Evolutionary conservation across 495 filamentous ascomycete species (phyloP).

Genomic region (Talaromyces ruber): DNA sequence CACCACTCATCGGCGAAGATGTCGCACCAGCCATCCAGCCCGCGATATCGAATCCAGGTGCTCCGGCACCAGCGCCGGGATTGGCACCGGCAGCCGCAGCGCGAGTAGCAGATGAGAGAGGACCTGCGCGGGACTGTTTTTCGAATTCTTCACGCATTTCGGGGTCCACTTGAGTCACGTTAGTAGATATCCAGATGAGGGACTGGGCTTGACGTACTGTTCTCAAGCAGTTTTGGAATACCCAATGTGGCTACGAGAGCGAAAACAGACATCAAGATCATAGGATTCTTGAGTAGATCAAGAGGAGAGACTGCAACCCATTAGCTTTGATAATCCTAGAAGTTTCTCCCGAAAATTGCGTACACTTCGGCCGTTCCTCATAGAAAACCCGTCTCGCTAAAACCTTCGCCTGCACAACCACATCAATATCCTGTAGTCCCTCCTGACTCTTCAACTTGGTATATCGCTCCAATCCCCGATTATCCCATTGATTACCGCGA

Average conservation of each 20-base stretch:
- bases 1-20: conserved; percentile 16
- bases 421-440: conserved; percentile 14
- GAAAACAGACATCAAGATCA: conserved; percentile 84
- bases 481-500: conserved; percentile 79
- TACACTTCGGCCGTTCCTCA: conserved; percentile 63
- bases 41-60: conserved; percentile 79
- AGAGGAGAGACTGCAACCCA: conserved; percentile 43
- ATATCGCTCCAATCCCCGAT: conserved; percentile 58
- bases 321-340: not conserved
- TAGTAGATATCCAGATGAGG: not conserved
- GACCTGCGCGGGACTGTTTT: conserved; percentile 70
- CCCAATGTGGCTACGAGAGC: conserved; percentile 75
- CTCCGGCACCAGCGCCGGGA: conserved; percentile 28
- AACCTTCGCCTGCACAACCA: conserved; percentile 51
- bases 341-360: conserved; percentile 24
- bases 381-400: conserved; percentile 63
- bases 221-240: conserved; percentile 90
- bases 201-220: conserved; percentile 55
- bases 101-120: conserved; percentile 42
- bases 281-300: conserved; percentile 79
- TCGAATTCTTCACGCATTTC: conserved; percentile 90
- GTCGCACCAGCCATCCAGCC: conserved; percentile 62
- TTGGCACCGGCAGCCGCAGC: conserved; percentile 27
- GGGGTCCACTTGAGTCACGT: conserved; percentile 68
- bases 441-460: conserved; percentile 9